These are phyloP conservation scores for Aspergillus sclerotiicarbonarius DNA, from an alignment of 495 filamentous ascomycete genomes.

Conservation along the genomic window DNA sequence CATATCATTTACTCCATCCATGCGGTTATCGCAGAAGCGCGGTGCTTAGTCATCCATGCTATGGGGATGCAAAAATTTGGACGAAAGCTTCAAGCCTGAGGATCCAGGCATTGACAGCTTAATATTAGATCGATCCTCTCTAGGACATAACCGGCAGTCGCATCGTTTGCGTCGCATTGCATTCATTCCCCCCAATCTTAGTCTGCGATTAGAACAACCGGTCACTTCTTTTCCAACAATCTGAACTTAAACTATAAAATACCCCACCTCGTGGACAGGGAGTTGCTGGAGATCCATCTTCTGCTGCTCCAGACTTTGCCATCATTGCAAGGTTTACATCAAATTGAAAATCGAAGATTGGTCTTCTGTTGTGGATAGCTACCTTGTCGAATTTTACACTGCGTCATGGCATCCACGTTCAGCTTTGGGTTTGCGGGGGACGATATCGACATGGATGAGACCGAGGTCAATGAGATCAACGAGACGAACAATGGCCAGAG, in stretches of 20 bases:
- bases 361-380: neutral
- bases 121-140: neutral
- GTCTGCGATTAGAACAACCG: neutral
- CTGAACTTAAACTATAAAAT: neutral
- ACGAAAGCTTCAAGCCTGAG: neutral
- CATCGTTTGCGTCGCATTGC: neutral
- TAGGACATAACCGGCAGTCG: neutral
- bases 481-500: slow-evolving; percentile 11
- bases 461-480: slow-evolving; percentile 30
- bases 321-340: too few relatives aligned
- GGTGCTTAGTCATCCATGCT: slow-evolving; percentile 25
- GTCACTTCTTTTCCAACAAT: neutral
- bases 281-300: neutral
- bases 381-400: neutral
- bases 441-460: slow-evolving; percentile 60
- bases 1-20: too few relatives aligned
- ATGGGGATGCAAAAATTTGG: slow-evolving; percentile 18
- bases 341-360: neutral
- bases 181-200: neutral
- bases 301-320: neutral
- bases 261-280: neutral
- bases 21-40: neutral
- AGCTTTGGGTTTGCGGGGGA: slow-evolving; percentile 82
- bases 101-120: neutral
- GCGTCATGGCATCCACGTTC: slow-evolving; percentile 48